phyloP scores from a whole-genome alignment of 371 early-diverging fungal genomes.

The Mucor lusitanicus region DNA sequence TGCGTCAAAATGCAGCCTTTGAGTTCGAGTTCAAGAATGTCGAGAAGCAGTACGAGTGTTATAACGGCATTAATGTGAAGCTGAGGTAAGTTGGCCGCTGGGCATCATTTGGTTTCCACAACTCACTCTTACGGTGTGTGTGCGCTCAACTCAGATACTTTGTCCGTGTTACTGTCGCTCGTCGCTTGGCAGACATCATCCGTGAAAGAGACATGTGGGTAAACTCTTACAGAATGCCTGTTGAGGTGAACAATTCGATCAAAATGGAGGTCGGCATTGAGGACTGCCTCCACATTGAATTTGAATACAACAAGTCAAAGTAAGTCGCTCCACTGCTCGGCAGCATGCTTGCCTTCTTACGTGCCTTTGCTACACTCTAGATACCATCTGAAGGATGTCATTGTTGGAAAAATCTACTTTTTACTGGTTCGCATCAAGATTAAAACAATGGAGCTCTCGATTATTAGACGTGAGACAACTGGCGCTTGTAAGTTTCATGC shows the following conservation, averaged over 20 bases:
- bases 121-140: background rate
- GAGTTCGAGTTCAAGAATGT: slow-evolving; percentile 92
- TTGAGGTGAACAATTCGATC: slow-evolving; percentile 86
- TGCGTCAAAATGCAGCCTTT: slow-evolving; percentile 73
- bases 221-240: slow-evolving; percentile 84
- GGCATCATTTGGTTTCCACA: background rate
- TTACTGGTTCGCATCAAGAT: slow-evolving; percentile 98
- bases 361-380: slow-evolving; percentile 11
- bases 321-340: slow-evolving; percentile 28
- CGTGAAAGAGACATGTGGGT: slow-evolving; percentile 88
- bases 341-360: too few relatives aligned
- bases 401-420: slow-evolving; percentile 98
- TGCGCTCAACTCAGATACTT: slow-evolving; percentile 64
- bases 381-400: slow-evolving; percentile 96
- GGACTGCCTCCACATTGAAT: slow-evolving; percentile 93
- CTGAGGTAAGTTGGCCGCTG: slow-evolving; percentile 56
- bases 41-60: slow-evolving; percentile 91
- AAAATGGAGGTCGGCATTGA: slow-evolving; percentile 98
- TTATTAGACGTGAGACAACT: slow-evolving; percentile 96
- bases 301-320: slow-evolving; percentile 94
- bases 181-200: slow-evolving; percentile 77
- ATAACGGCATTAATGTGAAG: slow-evolving; percentile 90
- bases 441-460: slow-evolving; percentile 98
- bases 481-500: slow-evolving; percentile 62
- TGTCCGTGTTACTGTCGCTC: slow-evolving; percentile 82